Evolutionary conservation across 2,329 filamentous ascomycete species (phyloP).

Genomic region (Alternaria postmessia): DNA sequence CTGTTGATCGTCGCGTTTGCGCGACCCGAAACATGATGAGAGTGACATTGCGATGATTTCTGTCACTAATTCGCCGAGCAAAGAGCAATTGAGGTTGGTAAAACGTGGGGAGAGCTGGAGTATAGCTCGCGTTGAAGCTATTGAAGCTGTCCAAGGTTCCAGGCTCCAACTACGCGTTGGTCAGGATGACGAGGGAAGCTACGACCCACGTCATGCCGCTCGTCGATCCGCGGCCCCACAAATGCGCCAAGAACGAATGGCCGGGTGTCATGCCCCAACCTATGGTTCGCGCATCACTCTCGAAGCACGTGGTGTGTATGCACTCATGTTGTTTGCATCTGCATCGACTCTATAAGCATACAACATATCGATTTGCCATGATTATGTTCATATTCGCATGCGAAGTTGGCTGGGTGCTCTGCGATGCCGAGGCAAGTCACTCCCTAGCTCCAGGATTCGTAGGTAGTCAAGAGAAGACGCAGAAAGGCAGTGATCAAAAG

Average conservation of each 20-base stretch:
- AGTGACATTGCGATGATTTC: slow-evolving; percentile 55
- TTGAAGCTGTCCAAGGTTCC: slow-evolving; percentile 8
- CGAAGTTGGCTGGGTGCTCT: not conserved
- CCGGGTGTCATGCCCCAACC: slow-evolving; percentile 1
- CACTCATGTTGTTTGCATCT: not conserved
- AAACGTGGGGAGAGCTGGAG: not conserved
- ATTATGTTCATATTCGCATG: not conserved
- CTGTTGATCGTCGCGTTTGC: slow-evolving; percentile 65
- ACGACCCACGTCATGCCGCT: slow-evolving; percentile 14
- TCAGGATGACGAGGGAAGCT: slow-evolving; percentile 19
- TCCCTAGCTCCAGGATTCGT: not conserved
- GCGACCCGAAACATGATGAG: slow-evolving; percentile 69
- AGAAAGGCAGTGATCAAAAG: not conserved
- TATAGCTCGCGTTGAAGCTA: slow-evolving; percentile 1
- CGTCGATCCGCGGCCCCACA: slow-evolving; percentile 17
- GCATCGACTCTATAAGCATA: not conserved
- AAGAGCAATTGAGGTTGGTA: slow-evolving; percentile 9
- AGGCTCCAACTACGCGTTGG: slow-evolving; percentile 10
- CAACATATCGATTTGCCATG: not conserved
- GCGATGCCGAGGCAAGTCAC: not conserved
- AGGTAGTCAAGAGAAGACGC: not conserved
- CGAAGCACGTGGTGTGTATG: not conserved
- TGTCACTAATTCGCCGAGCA: not conserved
- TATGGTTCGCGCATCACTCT: slow-evolving; percentile 4
- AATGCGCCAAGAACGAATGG: slow-evolving; percentile 8